Base-by-base conservation (phyloP, 306 rosid genomes). In the Myrica gale region DNA sequence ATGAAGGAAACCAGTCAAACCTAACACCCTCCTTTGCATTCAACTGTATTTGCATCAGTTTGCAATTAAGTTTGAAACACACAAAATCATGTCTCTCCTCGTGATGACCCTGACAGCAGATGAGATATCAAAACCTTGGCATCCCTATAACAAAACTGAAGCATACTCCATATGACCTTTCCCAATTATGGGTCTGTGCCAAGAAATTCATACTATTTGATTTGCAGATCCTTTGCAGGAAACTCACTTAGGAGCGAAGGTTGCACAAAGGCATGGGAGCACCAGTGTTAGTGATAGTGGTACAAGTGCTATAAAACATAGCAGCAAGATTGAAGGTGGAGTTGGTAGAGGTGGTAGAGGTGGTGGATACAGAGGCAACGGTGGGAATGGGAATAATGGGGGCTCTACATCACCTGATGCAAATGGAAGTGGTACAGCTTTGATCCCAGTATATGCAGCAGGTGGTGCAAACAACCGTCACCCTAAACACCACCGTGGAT, bases 381-480 rank as follows among this genome's bases (percentile, higher is more conserved):
- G 79, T 43, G 89, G 77, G 65, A 60, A 68, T 39, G 80, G 79
- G 21, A 53, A 56, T 19, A 71, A 71, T 56, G 84, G 84, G 7
- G 69, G 62, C 5, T 16, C 86, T 57, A 74, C 60, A 57, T 53
- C 83, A 13, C 74, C 87, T 47, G 19, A 79, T 23, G 51, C 75
- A 23, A 84, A 73, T 50, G 91, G 88, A 37, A 32, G 37, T 32
- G 89, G 88, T 43, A 47, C 77, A 1, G 82, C 83, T 46, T 79
- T 74, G 10, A 81, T 89, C 78, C 98, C 97, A 17, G 82, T 87
- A 51, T 84, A 88, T 82, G 81, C 77, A 51, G 97, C 89, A 0
- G 93, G 92, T 23, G 84, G 92, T 1, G 89, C 87, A n/a, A 85
- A 78, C 55, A 89, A 79, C 54, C 81, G 7, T 75, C 81, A 74